Base-by-base conservation (phyloP, 805 yeast genomes). In the Gaillardinia entomophila region DNA sequence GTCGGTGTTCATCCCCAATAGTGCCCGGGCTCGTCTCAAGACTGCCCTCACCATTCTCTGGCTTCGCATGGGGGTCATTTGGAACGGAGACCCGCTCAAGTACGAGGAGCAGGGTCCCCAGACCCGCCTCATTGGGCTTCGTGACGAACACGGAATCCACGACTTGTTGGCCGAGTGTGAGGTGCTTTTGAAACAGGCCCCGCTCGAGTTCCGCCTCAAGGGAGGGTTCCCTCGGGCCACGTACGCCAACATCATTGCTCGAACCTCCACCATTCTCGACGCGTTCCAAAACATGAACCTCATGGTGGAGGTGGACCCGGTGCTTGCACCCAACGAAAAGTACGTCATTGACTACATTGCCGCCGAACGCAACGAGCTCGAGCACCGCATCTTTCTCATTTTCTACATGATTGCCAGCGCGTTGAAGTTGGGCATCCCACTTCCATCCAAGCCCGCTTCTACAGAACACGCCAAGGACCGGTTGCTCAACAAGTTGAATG, bases 371-470 rank as follows among this genome's bases (percentile, higher is more conserved):
- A 66, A 60, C 10, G 94, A 86, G 48, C 60, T 86, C 13, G 83
- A 82, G 47, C 79, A 79, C 40, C 57, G 90, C 13, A 73, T 85
- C 2, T 85, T 85, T 42, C 59, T 85, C 37, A 76, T 82, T 5
- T 85, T 85, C 51, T 86, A 86, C 59, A 79, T 79, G 81, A 59
- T 81, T 12, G 78, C 94, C 2, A 77, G 90, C 8, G 82, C 94
- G 0, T 65, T 85, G 61, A 71, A 76, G 27, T 60, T 85, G 7
- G 87, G 88, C 3, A 75, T 83, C 35, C 95, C 95, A 2, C 50
- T 85, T 16, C 94, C 95, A 0, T 74, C 71, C 16, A 79, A 78
- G 43, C 80, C 89, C 1, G 90, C 92, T 0, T 77, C 85, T 0
- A 80, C 87, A 0, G 83, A 75, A 27, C 83, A 80, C 49, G 80